A percentile compares a stretch with the other conserved stretches of the same genome.
Evolutionary conservation across 305 asterid genomes (phyloP).

Genomic region (Rubia tinctorum): DNA sequence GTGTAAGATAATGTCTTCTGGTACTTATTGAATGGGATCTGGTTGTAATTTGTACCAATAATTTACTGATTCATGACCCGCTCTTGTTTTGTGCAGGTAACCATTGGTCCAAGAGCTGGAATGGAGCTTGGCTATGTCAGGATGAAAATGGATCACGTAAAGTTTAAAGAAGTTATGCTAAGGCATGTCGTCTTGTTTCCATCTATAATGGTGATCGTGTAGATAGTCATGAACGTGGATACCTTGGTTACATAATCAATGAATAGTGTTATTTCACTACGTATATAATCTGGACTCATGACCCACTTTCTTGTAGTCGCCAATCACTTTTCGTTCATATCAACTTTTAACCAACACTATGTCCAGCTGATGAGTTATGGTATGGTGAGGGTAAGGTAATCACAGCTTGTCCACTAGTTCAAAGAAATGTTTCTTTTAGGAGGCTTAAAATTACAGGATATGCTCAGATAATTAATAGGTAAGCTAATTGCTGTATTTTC

Average conservation of each 20-base stretch:
- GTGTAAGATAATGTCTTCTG: conserved; percentile 10
- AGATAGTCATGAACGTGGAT: too few relatives aligned
- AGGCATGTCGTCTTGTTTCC: conserved; percentile 37
- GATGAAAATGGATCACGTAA: conserved; percentile 72
- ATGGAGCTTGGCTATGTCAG: conserved; percentile 88
- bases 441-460: not conserved
- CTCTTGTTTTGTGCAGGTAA: conserved; percentile 47
- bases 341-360: conserved; percentile 89
- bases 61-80: not conserved
- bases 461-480: not conserved
- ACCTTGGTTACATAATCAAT: not conserved
- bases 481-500: not conserved
- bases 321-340: conserved; percentile 93
- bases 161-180: conserved; percentile 77
- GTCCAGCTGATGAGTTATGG: conserved; percentile 98
- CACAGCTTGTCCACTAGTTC: conserved; percentile 10
- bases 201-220: not conserved
- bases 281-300: not conserved
- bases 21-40: not conserved
- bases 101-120: conserved; percentile 93
- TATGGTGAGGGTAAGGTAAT: conserved; percentile 79
- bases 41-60: not conserved
- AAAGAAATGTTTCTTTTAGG: not conserved
- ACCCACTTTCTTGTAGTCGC: conserved; percentile 50
- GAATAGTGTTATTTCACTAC: too few relatives aligned